Evolutionary conservation across 148 eudicot species (phyloP).

Genomic region (Gaultheria prostrata): DNA sequence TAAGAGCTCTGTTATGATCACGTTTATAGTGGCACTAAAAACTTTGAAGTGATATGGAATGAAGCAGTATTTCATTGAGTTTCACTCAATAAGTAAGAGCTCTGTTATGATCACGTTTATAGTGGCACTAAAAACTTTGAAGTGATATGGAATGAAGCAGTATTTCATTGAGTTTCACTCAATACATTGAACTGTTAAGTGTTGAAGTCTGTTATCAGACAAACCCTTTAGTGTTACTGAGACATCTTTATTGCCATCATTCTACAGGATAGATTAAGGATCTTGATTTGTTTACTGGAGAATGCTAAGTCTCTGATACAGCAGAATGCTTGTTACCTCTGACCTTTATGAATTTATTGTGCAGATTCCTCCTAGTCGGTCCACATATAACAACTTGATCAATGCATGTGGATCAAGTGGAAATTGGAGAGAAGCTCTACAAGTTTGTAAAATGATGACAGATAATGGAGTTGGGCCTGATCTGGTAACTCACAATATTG

Average conservation of each 20-base stretch:
- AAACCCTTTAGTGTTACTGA: not conserved
- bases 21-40: not conserved
- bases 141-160: not conserved
- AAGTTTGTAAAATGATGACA: constrained; percentile 84
- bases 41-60: not conserved
- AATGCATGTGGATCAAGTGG: constrained; percentile 98
- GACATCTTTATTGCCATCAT: not conserved
- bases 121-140: not conserved
- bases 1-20: not conserved
- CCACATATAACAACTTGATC: constrained; percentile 87
- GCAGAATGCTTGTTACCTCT: not conserved
- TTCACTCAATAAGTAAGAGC: not conserved
- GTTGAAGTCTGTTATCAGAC: not conserved
- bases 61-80: not conserved
- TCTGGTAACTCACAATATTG: constrained; percentile 87
- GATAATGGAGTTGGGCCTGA: constrained; percentile 99
- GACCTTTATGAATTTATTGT: constrained; percentile 10
- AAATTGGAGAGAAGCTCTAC: constrained; percentile 94
- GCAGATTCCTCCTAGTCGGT: constrained; percentile 91
- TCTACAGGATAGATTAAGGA: constrained; percentile 6
- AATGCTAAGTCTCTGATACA: constrained; percentile 22
- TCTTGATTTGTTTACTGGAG: not conserved
- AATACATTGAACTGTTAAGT: not conserved
- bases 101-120: not conserved
- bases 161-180: not conserved